Percentiles rank a stretch among this genome's conserved stretches.
phyloP scores from a whole-genome alignment of 1,284 basidiomycete species.

The Wallemia hederae region DNA sequence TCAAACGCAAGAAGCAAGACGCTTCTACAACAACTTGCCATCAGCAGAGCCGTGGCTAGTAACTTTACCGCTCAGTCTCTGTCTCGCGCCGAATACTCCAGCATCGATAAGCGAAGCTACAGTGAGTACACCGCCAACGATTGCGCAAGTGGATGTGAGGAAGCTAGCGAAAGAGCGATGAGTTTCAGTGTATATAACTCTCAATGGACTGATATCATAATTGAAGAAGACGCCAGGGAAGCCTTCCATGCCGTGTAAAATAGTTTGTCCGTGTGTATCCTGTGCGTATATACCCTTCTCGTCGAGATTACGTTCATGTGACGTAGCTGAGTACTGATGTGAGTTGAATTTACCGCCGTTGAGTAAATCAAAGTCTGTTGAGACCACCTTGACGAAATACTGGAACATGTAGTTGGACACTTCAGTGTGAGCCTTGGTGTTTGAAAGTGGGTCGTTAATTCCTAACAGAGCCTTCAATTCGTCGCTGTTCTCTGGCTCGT shows the following conservation, averaged over 20 bases:
- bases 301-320: constrained; percentile 68
- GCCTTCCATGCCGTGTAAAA: constrained; percentile 44
- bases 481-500: constrained; percentile 24
- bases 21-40: neutral
- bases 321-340: constrained; percentile 79
- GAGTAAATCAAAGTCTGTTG: constrained; percentile 61
- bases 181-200: constrained; percentile 64
- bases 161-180: constrained; percentile 91
- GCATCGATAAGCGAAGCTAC: neutral
- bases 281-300: constrained; percentile 23
- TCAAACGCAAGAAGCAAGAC: neutral
- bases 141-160: constrained; percentile 32
- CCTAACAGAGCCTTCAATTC: constrained; percentile 30
- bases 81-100: neutral
- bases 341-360: constrained; percentile 40
- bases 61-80: neutral
- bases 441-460: constrained; percentile 55
- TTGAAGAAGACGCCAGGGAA: constrained; percentile 75
- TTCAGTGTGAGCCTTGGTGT: constrained; percentile 27
- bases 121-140: neutral
- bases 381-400: constrained; percentile 92
- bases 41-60: neutral
- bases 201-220: constrained; percentile 92
- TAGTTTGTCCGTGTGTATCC: constrained; percentile 36
- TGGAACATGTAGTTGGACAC: constrained; percentile 61